These are phyloP conservation scores for Nymphaea thermarum DNA, from an alignment of 164 flowering plant genomes.

Conservation along the genomic window DNA sequence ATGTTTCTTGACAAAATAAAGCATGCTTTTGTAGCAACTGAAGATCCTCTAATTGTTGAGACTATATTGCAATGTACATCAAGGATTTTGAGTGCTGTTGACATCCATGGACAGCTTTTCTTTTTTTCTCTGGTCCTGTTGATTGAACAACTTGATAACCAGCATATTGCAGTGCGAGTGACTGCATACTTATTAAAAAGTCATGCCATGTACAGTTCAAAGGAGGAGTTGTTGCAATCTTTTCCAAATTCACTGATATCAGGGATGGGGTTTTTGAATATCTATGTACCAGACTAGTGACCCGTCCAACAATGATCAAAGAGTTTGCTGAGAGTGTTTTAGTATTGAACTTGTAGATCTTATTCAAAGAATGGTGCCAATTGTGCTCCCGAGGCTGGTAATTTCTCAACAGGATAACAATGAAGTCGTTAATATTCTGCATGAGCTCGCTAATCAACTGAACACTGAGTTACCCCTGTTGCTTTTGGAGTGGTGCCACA, in stretches of 20 bases:
- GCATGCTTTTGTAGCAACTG: slow-evolving; percentile 47
- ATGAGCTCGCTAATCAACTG: slow-evolving; percentile 61
- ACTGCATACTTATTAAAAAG: slow-evolving; percentile 49
- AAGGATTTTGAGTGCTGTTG: slow-evolving; percentile 70
- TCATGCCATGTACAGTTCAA: slow-evolving; percentile 58
- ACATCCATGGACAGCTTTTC: slow-evolving; percentile 50
- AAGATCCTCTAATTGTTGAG: slow-evolving; percentile 55
- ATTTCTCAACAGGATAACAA: slow-evolving; percentile 52
- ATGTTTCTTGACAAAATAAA: slow-evolving; percentile 56
- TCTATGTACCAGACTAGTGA: slow-evolving; percentile 49
- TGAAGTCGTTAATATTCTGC: slow-evolving; percentile 39
- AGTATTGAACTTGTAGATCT: slow-evolving; percentile 53
- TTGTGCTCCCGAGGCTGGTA: slow-evolving; percentile 92
- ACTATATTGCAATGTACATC: slow-evolving; percentile 73
- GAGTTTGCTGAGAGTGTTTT: slow-evolving; percentile 92
- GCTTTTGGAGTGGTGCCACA: slow-evolving; percentile 76
- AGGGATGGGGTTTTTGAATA: slow-evolving; percentile 72
- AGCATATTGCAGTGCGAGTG: slow-evolving; percentile 53
- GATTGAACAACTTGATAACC: slow-evolving; percentile 87
- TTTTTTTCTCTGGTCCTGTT: slow-evolving; percentile 56
- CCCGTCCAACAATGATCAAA: slow-evolving; percentile 51
- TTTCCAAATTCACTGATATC: slow-evolving; percentile 46
- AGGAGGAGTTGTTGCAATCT: slow-evolving; percentile 58
- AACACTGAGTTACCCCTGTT: slow-evolving; percentile 64
- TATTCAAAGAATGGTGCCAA: slow-evolving; percentile 73